Evolutionary conservation across 1,284 basidiomycete species (phyloP).

Genomic region (Puccinia sorghi): DNA sequence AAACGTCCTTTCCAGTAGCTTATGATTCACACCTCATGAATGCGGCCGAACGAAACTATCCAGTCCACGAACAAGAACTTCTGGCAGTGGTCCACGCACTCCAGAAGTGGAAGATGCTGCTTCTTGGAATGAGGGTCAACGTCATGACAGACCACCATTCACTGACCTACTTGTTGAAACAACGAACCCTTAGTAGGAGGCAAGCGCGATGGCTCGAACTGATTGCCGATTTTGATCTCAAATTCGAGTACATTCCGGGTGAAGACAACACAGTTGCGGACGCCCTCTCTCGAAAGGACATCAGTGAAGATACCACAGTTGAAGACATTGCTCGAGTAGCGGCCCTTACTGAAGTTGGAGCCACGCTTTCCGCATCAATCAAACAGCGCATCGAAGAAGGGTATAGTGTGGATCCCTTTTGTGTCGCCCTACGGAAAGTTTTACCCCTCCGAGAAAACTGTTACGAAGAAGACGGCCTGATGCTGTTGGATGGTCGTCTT

Average conservation of each 20-base stretch:
- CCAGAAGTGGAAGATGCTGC: too few species aligned
- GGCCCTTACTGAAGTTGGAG: background rate
- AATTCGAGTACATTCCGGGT: too few species aligned
- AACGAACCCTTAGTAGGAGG: too few species aligned
- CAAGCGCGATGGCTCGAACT: too few species aligned
- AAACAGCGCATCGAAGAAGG: background rate
- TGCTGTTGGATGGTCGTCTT: background rate
- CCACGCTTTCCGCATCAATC: background rate
- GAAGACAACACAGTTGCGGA: too few species aligned
- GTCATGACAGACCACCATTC: too few species aligned
- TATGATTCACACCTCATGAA: constrained; percentile 51
- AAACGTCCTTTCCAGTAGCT: constrained; percentile 39
- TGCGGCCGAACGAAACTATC: too few species aligned
- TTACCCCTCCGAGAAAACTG: background rate
- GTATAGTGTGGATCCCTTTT: background rate
- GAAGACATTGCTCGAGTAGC: background rate
- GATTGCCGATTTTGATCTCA: too few species aligned
- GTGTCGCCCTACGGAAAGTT: background rate
- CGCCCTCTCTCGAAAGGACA: constrained; percentile 57
- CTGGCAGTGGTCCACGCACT: too few species aligned
- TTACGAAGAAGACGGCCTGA: background rate
- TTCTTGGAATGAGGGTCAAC: too few species aligned
- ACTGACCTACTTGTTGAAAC: too few species aligned
- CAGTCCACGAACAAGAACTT: too few species aligned
- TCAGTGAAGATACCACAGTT: background rate